Evolutionary conservation across 2,329 filamentous ascomycete species (phyloP), one percentile per base, ranked within the genome.

Genomic region (Geosmithia putterillii): DNA sequence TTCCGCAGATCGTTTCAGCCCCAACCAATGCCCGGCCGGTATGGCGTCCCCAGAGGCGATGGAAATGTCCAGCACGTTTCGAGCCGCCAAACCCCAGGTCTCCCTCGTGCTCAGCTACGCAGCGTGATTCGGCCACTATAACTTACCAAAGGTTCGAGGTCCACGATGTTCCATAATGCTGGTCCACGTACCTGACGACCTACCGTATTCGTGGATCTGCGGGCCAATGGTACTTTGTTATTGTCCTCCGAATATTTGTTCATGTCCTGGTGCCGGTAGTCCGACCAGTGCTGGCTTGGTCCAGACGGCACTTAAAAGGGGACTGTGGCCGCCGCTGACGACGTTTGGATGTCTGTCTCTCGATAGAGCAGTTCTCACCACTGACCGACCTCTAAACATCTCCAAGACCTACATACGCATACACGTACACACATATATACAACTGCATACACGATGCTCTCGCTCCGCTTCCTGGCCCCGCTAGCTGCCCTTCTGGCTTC

Each of bases 401-500:
- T 19, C 19, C 18, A 18, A n/a, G 38, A 20, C 19, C 19, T 6
- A 20, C 22, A 40, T 22, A 5, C 22, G n/a, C 22, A 18, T 22
- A n/a, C n/a, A n/a, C n/a, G n/a, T n/a, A n/a, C n/a, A n/a, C n/a
- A n/a, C n/a, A n/a, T n/a, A n/a, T n/a, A n/a, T n/a, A n/a, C n/a
- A n/a, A n/a, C n/a, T n/a, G n/a, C n/a, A n/a, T n/a, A n/a, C 32
- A 42, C 19, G 7, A 49, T 49, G 48, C 28, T 44, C 38, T 23
- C 46, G 15, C 21, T 49, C 38, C 45, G 45, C 41, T 23, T 36
- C 34, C 28, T 49, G 7, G 41, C 46, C n/a, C 44, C 49, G 36
- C 42, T 51, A 14, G 21, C 47, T n/a, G 50, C 49, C 25, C 44
- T 51, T 4, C 42, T 47, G 32, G 50, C 44, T 37, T 40, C 49